Evolutionary conservation across 176 grass and related monocot genomes (phyloP), one percentile per base, ranked within the genome.

Genomic region (Dactylis glomerata): DNA sequence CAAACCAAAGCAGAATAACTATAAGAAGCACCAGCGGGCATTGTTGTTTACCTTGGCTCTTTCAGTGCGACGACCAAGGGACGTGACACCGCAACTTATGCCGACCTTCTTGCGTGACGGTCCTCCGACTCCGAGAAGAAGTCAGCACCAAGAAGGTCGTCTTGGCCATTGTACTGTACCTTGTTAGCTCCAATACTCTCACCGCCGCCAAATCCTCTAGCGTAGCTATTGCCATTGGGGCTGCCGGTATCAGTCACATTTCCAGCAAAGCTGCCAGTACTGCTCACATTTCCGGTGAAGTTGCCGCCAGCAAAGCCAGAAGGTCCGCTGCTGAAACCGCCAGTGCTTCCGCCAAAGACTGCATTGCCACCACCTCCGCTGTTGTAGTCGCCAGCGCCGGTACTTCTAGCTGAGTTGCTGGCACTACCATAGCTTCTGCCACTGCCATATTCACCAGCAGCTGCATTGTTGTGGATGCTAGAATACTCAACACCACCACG

Each of bases 61-160:
- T 73, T 11, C 11, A 61, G 16, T 13, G 34, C 56, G 66, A 47
- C 8, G 24, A 28, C 32, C 58, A 50, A 83, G 22, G 17, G 19
- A 76, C 46, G 47, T 15, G 26, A 26, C 73, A 34, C 52, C 23
- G 2, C 50, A 23, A 47, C 17, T n/a, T 56, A 85, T 33, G 33
- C 36, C 83, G 84, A 70, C 57, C 82, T 86, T 78, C 87, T 79
- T 19, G 79, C 89, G 32, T 89, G 88, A 55, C 83, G 80, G 2
- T 91, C 75, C 41, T 89, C 81, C 38, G 83, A 72, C 22, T 90
- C 87, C 3, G 82, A 68, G 10, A 92, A 86, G 67, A 67, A 89
- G 6, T 85, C 74, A 9, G 82, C 87, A 28, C 73, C 87, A 8
- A 91, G 50, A 28, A 85, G 77, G 31, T 91, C 86, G 44, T 87